These are phyloP conservation scores for Myriosclerotinia scirpicola DNA, from an alignment of 2,329 filamentous ascomycete species.

Conservation along the genomic window DNA sequence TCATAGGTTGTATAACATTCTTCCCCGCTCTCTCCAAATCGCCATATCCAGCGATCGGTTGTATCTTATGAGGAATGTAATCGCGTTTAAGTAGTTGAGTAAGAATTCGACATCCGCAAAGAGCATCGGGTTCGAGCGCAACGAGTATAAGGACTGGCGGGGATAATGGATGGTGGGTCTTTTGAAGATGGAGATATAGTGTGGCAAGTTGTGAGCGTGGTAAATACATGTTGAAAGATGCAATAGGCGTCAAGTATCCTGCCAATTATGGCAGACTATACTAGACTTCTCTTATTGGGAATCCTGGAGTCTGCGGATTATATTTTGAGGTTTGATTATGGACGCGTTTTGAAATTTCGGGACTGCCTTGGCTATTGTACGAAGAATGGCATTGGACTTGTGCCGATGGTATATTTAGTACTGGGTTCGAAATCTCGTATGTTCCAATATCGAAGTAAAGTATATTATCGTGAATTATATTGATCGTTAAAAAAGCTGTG, in stretches of 20 bases:
- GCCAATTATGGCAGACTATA: conserved; percentile 19
- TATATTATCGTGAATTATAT: conserved; percentile 1
- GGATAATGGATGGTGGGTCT: conserved; percentile 83
- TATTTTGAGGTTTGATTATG: not conserved
- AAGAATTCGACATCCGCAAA: conserved; percentile 93
- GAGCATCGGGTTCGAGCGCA: conserved; percentile 89
- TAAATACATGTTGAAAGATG: conserved; percentile 73
- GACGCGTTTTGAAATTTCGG: conserved; percentile 3
- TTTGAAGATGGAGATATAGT: conserved; percentile 85
- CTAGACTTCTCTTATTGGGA: not conserved
- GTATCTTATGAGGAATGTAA: conserved; percentile 96
- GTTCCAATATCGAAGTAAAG: not conserved
- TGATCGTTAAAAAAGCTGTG: not conserved
- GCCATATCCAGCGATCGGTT: conserved; percentile 88
- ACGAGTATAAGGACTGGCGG: conserved; percentile 89
- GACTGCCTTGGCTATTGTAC: conserved; percentile 3
- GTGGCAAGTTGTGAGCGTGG: conserved; percentile 86
- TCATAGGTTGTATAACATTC: conserved; percentile 82
- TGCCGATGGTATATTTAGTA: not conserved
- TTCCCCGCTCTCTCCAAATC: conserved; percentile 79
- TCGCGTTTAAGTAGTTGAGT: conserved; percentile 93
- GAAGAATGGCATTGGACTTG: conserved; percentile 8
- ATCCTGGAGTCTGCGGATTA: not conserved
- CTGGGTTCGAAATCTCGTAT: not conserved
- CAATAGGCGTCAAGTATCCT: conserved; percentile 27